These are phyloP conservation scores for Ustilaginoidea virens DNA, from an alignment of 2,329 filamentous ascomycete genomes.

Conservation along the genomic window DNA sequence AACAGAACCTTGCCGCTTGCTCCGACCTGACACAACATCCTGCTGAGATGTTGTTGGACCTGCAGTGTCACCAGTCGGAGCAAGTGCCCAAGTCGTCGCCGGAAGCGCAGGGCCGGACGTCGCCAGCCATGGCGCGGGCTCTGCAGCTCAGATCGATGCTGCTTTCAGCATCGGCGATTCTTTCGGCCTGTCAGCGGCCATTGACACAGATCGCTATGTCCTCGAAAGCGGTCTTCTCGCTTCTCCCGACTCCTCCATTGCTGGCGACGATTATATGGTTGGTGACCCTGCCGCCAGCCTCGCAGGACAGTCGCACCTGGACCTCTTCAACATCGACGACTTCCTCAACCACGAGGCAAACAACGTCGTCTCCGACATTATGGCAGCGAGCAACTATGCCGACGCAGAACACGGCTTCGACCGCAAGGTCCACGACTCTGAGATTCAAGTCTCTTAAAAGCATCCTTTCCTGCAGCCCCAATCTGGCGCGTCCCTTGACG, in stretches of 20 bases:
- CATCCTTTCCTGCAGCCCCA: slow-evolving; percentile 59
- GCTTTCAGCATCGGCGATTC: slow-evolving; percentile 53
- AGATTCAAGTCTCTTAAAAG: slow-evolving; percentile 45
- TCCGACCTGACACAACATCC: slow-evolving; percentile 99
- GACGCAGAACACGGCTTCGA: slow-evolving; percentile 36
- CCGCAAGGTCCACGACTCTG: slow-evolving; percentile 39
- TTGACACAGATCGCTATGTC: slow-evolving; percentile 60
- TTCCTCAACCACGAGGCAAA: slow-evolving; percentile 38
- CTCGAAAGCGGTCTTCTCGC: slow-evolving; percentile 62
- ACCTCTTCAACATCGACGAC: slow-evolving; percentile 36
- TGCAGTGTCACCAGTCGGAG: slow-evolving; percentile 98
- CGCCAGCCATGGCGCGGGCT: slow-evolving; percentile 26
- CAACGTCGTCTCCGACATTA: slow-evolving; percentile 28
- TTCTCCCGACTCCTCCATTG: slow-evolving; percentile 51
- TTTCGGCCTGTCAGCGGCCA: slow-evolving; percentile 52
- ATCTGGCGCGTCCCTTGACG: slow-evolving; percentile 56
- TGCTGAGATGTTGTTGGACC: slow-evolving; percentile 99
- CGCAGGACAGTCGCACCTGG: slow-evolving; percentile 23
- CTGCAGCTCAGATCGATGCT: slow-evolving; percentile 44
- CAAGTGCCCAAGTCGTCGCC: slow-evolving; percentile 34
- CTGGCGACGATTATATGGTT: slow-evolving; percentile 54
- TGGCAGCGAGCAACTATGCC: slow-evolving; percentile 33
- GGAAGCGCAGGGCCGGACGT: slow-evolving; percentile 24
- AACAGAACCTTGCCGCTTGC: slow-evolving; percentile 28
- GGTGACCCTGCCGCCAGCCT: slow-evolving; percentile 38